A percentile compares a stretch with the other conserved stretches of the same genome.
Conservation (phyloP, 345 rosid species). For the Citrus maxima region DNA sequence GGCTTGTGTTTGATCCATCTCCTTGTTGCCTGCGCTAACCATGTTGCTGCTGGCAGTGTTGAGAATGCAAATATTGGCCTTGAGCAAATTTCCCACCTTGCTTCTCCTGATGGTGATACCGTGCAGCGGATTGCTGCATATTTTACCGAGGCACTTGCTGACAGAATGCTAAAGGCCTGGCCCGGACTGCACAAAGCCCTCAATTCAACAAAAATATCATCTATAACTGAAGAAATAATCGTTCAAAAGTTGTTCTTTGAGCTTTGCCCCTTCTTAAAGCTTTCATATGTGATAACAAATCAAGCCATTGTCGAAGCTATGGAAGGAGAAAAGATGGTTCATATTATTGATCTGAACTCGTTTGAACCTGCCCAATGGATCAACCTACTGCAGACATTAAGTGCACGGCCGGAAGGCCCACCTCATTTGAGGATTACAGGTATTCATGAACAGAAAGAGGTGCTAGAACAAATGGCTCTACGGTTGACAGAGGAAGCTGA, state of each 20-base stretch:
- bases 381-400: slow-evolving; percentile 53
- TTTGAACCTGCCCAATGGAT: slow-evolving; percentile 78
- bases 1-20: slow-evolving; percentile 61
- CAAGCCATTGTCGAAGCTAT: slow-evolving; percentile 69
- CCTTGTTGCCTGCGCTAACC: slow-evolving; percentile 55
- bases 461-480: slow-evolving; percentile 59
- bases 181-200: slow-evolving; percentile 71
- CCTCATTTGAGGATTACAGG: slow-evolving; percentile 77
- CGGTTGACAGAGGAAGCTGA: slow-evolving; percentile 64
- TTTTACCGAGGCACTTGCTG: slow-evolving; percentile 70
- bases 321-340: slow-evolving; percentile 74
- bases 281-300: slow-evolving; percentile 57
- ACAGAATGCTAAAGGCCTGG: slow-evolving; percentile 63
- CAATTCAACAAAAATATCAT: slow-evolving; percentile 49
- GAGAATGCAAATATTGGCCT: slow-evolving; percentile 62
- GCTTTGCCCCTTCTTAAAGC: slow-evolving; percentile 65
- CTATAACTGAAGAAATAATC: slow-evolving; percentile 39
- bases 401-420: slow-evolving; percentile 63
- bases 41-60: slow-evolving; percentile 56
- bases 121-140: slow-evolving; percentile 75
- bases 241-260: slow-evolving; percentile 67
- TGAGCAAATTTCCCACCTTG: slow-evolving; percentile 62
- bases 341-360: slow-evolving; percentile 62
- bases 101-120: slow-evolving; percentile 68
- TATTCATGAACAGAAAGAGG: slow-evolving; percentile 59